Evolutionary conservation across 306 rosid species (phyloP), one percentile per base, ranked within the genome.

Genomic region (Crotalaria pallida): DNA sequence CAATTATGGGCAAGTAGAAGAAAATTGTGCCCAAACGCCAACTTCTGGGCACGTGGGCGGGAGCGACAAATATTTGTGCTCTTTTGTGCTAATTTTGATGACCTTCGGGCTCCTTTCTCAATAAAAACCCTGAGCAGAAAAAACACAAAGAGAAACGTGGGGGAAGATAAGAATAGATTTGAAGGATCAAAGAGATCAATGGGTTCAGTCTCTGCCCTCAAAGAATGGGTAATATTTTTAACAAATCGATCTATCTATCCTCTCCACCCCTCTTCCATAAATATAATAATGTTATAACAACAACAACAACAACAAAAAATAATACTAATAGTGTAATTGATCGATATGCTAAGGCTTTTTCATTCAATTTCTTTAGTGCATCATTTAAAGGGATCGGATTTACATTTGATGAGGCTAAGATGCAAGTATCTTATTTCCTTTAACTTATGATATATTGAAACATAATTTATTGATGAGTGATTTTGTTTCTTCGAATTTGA

Each of bases 361-460:
- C 66, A 21, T 61, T 81, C n/a, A 18, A 74, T 81, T 83, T 75
- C 47, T 65, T 77, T 81, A 92, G 98, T 92, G 98, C 79, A 73
- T 71, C 80, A 70, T n/a, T n/a, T 60, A 89, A 81, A 73, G 97
- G 97, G 72, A 82, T 74, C 9, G 97, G 97, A 61, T 75, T 89
- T 62, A 89, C 96, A 31, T 89, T 94, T 96, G 97, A 92, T 76
- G 97, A 89, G 73, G 96, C 97, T 62, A 92, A 75, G 71, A 77
- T 81, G 90, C 94, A 87, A 94, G 97, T 87, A 60, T 72, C 17
- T 27, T 48, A 47, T 16, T 31, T 61, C 65, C 48, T 79, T 56
- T 56, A 10, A 48, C n/a, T 26, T 41, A 15, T 29, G 51, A 66
- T 58, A 40, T 50, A 51, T 31, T 34, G 51, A 66, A 65, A 40